Conservation (phyloP, 805 yeast species). For the Wickerhamiella cacticola region DNA sequence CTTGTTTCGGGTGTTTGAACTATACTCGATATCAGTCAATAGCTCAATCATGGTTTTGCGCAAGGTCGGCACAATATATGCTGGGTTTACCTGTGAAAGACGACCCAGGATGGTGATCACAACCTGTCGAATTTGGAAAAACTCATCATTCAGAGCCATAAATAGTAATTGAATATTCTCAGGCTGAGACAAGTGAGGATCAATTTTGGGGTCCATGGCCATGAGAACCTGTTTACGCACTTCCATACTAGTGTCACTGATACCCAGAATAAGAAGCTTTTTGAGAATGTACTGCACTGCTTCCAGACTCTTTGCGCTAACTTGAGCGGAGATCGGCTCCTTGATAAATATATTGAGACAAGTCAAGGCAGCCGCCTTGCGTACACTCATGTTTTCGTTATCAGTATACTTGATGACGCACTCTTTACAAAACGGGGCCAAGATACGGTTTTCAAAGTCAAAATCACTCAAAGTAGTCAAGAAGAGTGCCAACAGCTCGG, state of each 20-base stretch:
- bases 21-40: conserved; percentile 72
- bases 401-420: conserved; percentile 78
- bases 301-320: conserved; percentile 64
- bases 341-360: conserved; percentile 62
- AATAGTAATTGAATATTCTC: conserved; percentile 75
- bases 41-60: conserved; percentile 78
- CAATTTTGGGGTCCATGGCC: conserved; percentile 63
- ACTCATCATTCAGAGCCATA: conserved; percentile 85
- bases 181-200: conserved; percentile 88
- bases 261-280: conserved; percentile 65
- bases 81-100: conserved; percentile 77
- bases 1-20: conserved; percentile 59
- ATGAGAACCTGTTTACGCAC: conserved; percentile 69
- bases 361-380: conserved; percentile 75
- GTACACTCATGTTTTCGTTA: conserved; percentile 63
- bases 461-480: conserved; percentile 64
- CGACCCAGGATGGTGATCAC: conserved; percentile 75
- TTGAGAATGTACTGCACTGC: conserved; percentile 80
- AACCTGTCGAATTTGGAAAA: conserved; percentile 66
- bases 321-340: conserved; percentile 76
- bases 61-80: conserved; percentile 86
- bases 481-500: conserved; percentile 56
- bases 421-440: conserved; percentile 77
- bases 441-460: conserved; percentile 58
- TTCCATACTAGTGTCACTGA: conserved; percentile 80